A percentile compares a stretch with the other conserved stretches of the same genome.
phyloP scores from a whole-genome alignment of 805 yeast genomes.

The Saccharomycopsis selenospora region DNA sequence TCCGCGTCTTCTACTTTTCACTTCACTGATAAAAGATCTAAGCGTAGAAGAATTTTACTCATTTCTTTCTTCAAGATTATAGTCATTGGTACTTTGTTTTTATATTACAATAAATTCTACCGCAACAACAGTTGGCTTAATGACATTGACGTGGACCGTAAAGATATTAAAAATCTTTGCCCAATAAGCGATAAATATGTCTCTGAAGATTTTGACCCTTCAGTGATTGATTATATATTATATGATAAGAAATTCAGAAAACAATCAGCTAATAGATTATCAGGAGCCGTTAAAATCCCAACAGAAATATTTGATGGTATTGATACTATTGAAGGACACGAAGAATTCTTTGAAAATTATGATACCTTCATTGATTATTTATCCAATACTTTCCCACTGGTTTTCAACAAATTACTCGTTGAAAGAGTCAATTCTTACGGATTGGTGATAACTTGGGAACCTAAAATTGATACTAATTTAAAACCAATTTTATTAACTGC shows the following conservation, averaged over 20 bases:
- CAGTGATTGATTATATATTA: constrained; percentile 28
- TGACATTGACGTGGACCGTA: no score
- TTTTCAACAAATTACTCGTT: constrained; percentile 40
- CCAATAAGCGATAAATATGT: constrained; percentile 23
- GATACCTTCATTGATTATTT: constrained; percentile 46
- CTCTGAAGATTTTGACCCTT: constrained; percentile 24
- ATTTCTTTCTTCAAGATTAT: no score
- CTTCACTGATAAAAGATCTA: no score
- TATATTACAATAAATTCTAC: no score
- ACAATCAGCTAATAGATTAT: constrained; percentile 35
- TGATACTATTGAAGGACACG: constrained; percentile 27
- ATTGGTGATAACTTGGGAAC: constrained; percentile 43
- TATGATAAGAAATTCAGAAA: constrained; percentile 29
- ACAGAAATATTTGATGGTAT: constrained; percentile 41
- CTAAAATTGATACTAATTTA: constrained; percentile 51
- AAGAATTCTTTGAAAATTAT: constrained; percentile 42
- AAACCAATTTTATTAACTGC: constrained; percentile 68
- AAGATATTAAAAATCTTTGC: no score
- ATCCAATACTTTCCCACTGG: constrained; percentile 46
- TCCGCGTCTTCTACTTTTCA: no score
- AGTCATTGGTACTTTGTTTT: no score
- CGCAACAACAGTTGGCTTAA: no score
- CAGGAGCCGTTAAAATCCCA: constrained; percentile 45
- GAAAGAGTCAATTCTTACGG: constrained; percentile 55
- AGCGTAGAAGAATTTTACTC: no score